These are phyloP conservation scores for Periconia digitata DNA, from an alignment of 2,329 filamentous ascomycete species.

Conservation along the genomic window DNA sequence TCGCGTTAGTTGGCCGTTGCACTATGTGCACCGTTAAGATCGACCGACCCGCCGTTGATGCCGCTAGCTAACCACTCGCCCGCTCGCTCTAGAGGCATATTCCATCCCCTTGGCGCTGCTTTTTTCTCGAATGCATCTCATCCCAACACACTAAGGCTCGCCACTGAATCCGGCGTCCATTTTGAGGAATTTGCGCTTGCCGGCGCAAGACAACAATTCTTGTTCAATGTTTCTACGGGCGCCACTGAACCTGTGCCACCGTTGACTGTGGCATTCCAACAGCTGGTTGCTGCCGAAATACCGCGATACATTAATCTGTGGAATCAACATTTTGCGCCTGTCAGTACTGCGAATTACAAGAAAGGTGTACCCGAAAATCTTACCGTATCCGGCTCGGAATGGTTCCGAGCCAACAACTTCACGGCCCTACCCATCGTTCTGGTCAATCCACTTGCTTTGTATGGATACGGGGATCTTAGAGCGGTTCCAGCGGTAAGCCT, in stretches of 20 bases:
- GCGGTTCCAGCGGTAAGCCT: slow-evolving; percentile 41
- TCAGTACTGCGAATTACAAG: slow-evolving; percentile 39
- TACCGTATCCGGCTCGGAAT: slow-evolving; percentile 37
- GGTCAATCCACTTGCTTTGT: slow-evolving; percentile 39
- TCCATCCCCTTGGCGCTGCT: slow-evolving; percentile 43
- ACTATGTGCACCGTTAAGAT: slow-evolving; percentile 13
- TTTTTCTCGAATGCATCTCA: slow-evolving; percentile 44
- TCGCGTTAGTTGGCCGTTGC: background rate
- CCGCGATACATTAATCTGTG: slow-evolving; percentile 37
- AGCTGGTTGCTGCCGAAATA: slow-evolving; percentile 32
- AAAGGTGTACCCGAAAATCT: slow-evolving; percentile 40
- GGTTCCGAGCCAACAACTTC: slow-evolving; percentile 41
- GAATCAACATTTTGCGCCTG: slow-evolving; percentile 34
- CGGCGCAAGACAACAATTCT: slow-evolving; percentile 34
- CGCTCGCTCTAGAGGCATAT: slow-evolving; percentile 37
- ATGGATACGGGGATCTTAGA: slow-evolving; percentile 43
- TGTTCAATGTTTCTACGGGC: slow-evolving; percentile 37
- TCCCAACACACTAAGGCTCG: slow-evolving; percentile 37
- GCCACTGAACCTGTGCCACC: slow-evolving; percentile 24
- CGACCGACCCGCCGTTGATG: slow-evolving; percentile 19
- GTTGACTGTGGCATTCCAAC: slow-evolving; percentile 24
- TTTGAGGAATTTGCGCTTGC: slow-evolving; percentile 36
- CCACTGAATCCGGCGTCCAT: slow-evolving; percentile 35
- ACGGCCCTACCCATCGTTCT: slow-evolving; percentile 36
- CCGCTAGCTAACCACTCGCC: too few species aligned